Percentiles rank a stretch among this genome's conserved stretches.
Evolutionary conservation across 2,329 filamentous ascomycete species (phyloP).

Genomic region (Cercospora nicotianae): DNA sequence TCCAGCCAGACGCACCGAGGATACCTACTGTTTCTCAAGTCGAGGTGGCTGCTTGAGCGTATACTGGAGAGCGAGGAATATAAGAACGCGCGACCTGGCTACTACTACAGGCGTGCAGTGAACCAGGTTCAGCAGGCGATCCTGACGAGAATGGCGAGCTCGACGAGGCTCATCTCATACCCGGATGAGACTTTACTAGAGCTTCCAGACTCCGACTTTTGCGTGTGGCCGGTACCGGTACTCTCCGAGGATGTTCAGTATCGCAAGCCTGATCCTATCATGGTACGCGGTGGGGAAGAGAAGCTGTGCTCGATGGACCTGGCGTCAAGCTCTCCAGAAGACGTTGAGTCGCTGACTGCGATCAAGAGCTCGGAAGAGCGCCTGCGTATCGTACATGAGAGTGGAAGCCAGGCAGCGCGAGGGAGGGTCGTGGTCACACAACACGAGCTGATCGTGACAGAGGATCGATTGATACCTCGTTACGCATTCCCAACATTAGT

Average conservation of each 20-base stretch:
- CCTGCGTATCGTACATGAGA: slow-evolving; percentile 27
- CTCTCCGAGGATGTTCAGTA: slow-evolving; percentile 9
- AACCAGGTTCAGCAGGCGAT: slow-evolving; percentile 28
- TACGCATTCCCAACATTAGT: slow-evolving; percentile 24
- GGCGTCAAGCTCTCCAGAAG: slow-evolving; percentile 3
- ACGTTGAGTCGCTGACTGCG: slow-evolving; percentile 21
- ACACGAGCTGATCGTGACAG: slow-evolving; percentile 16
- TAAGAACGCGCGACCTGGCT: slow-evolving; percentile 22
- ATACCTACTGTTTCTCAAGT: slow-evolving; percentile 28
- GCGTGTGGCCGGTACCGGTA: slow-evolving; percentile 16
- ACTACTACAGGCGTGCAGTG: slow-evolving; percentile 28
- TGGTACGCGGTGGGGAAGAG: slow-evolving; percentile 22
- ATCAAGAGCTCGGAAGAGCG: slow-evolving; percentile 24
- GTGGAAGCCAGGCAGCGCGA: slow-evolving; percentile 11
- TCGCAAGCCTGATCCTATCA: slow-evolving; percentile 22
- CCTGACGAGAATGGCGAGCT: slow-evolving; percentile 13
- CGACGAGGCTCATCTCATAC: slow-evolving; percentile 19
- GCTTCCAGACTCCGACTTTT: slow-evolving; percentile 18
- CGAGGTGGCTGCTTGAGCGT: slow-evolving; percentile 26
- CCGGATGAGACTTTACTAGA: slow-evolving; percentile 22
- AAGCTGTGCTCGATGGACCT: slow-evolving; percentile 20
- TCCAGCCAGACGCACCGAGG: slow-evolving; percentile 21
- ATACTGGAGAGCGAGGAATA: slow-evolving; percentile 23
- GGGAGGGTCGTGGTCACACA: slow-evolving; percentile 21
- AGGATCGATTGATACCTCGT: slow-evolving; percentile 27